Base-by-base conservation (phyloP, 192 early-diverging fungal species). In the Backusella sp. region DNA sequence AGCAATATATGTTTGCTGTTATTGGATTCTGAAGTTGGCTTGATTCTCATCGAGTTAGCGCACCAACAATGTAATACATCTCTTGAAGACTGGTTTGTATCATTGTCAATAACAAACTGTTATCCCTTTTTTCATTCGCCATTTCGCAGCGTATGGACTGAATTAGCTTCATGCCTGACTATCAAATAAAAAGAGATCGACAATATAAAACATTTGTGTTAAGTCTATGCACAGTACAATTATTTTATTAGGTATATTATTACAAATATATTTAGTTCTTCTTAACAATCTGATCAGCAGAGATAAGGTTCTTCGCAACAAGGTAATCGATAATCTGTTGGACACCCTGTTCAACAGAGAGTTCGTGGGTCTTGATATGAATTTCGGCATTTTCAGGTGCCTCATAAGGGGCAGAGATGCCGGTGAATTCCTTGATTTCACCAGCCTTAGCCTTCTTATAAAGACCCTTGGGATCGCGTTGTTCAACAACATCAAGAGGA, bases 361-460 rank as follows among this genome's bases (percentile, higher is more conserved):
- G 79, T 86, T 91, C 74, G 74, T 96, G 89, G 11, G 94, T 96
- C 70, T 87, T 86, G 77, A 98, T 88, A 78, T 96, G 95, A 34
- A 98, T 84, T 83, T 98, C 96, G 7, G 96, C 91, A 12, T 80
- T 83, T 68, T 85, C 78, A 5, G 96, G 96, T 9, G 90, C 92
- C 84, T 98, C 96, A 76, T 98, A 97, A 17, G 95, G 95, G 28
- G 94, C 92, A 77, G 92, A 92, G 84, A 97, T 94, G 34, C 95
- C 96, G n/a, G 96, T 97, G 80, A 97, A 98, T 79, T 95, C 94
- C 81, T 96, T 96, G 82, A 98, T 96, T 83, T 96, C 92, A 17
- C 96, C 96, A 62, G 92, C 91, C 74, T 93, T 92, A 14, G 96
- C 96, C 86, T 96, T 98, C 87, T 96, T 96, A 88, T 98, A 98